These are phyloP conservation scores for Exidia glandulosa DNA, from an alignment of 768 basidiomycete species.

Conservation along the genomic window DNA sequence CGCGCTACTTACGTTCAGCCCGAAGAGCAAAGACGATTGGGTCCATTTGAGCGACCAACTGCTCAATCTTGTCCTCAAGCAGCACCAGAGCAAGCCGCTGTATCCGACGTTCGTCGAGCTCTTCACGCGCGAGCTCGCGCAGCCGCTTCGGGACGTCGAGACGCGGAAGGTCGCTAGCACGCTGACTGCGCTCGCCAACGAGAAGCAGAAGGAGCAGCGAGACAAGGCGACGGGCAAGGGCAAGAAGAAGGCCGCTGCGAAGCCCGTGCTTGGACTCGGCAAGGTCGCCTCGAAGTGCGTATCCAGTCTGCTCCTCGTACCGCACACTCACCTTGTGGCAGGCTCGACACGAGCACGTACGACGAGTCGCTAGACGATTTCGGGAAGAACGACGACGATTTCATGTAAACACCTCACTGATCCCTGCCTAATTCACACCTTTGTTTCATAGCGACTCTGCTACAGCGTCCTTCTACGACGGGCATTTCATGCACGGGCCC, in stretches of 20 bases:
- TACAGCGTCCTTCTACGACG: no score
- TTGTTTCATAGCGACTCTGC: no score
- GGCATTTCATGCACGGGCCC: no score
- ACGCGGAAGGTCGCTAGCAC: constrained; percentile 79
- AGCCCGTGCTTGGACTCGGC: constrained; percentile 64
- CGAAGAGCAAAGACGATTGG: constrained; percentile 86
- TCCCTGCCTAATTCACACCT: no score
- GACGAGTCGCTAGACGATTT: constrained; percentile 90
- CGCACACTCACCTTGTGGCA: constrained; percentile 17
- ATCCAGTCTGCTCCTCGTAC: background rate
- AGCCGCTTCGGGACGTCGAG: constrained; percentile 79
- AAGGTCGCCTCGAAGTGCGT: constrained; percentile 57
- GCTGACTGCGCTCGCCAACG: constrained; percentile 81
- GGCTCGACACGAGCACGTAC: constrained; percentile 70
- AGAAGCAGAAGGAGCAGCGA: constrained; percentile 86
- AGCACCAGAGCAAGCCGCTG: constrained; percentile 71
- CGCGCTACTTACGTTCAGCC: constrained; percentile 62
- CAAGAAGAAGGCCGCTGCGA: constrained; percentile 59
- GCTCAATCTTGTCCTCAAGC: constrained; percentile 62
- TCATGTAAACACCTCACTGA: constrained; percentile 55
- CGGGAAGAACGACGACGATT: constrained; percentile 62
- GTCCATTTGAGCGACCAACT: constrained; percentile 59
- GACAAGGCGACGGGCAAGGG: constrained; percentile 86
- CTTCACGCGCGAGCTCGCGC: constrained; percentile 63
- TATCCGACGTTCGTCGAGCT: constrained; percentile 79